Base-by-base conservation (phyloP, 2,329 filamentous ascomycete species). In the Pseudogymnoascus sp. region DNA sequence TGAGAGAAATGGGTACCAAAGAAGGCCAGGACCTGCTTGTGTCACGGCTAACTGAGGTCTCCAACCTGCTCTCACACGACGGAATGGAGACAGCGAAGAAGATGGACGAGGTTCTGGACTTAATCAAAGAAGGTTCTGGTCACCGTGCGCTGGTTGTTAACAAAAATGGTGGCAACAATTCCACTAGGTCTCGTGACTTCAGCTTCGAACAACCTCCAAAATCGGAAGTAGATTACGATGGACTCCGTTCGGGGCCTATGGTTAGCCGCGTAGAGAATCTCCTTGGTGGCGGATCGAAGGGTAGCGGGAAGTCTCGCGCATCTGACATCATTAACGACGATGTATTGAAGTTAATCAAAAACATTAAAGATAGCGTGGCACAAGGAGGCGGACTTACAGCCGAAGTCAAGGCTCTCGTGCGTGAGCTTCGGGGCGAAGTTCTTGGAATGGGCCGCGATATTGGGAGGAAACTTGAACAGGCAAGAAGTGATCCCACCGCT, bases 1-100 rank as follows among this genome's bases (percentile, higher is more conserved):
- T 97, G 60, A 86, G 91, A 15, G 94, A 97, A 62, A 97, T 99
- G 90, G 90, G 92, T 4, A 97, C 94, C 5, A 96, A 90, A 68
- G 94, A 97, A 69, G 93, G 92, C n/a, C 91, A 97, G 69, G 91
- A 96, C 18, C 80, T 80, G 12, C 77, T 93, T 5, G 75, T 91
- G 5, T 74, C 76, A 38, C 86, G 85, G 11, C 80, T 97, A 0
- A 79, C 85, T 12, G 88, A 91, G 66, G 79, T 93, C 47, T 86
- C 88, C 2, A 86, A 87, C 62, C 91, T 88, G 75, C 81, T 97
- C 3, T 72, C 77, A 2, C 62, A 66, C 12, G 72, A 72, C 36
- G 83, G 83, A 12, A 79, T 84, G 75, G 81, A 83, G 3, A 83
- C 82, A 2, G 79, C 82, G 2, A 73, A 77, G 33, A 87, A 86